Percentiles rank a stretch among this genome's conserved stretches.
These are phyloP conservation scores for Taiozyma sp. DNA, from an alignment of 1,139 yeast genomes.

Conservation along the genomic window DNA sequence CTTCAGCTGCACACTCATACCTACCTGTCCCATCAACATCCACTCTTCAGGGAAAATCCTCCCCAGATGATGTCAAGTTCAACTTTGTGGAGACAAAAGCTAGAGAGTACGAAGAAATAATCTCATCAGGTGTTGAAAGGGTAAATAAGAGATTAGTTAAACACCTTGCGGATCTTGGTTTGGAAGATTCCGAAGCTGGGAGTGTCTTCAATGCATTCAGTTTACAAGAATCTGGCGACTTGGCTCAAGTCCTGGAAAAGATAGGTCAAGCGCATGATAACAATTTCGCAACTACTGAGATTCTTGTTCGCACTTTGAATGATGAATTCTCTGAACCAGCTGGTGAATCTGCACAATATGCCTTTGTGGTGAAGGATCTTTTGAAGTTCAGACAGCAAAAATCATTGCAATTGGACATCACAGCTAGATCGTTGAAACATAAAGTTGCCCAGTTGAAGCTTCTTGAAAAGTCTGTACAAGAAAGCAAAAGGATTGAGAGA, in stretches of 20 bases:
- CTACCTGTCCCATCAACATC: conserved; percentile 56
- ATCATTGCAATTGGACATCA: conserved; percentile 52
- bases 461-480: conserved; percentile 34
- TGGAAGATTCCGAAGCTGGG: conserved; percentile 38
- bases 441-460: conserved; percentile 43
- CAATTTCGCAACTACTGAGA: conserved; percentile 55
- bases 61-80: conserved; percentile 32
- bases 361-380: conserved; percentile 57
- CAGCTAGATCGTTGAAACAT: conserved; percentile 48
- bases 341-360: conserved; percentile 76
- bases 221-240: conserved; percentile 42
- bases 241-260: conserved; percentile 52
- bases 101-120: conserved; percentile 45
- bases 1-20: conserved; percentile 46
- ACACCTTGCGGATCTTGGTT: conserved; percentile 56
- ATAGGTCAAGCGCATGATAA: conserved; percentile 77
- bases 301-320: conserved; percentile 54
- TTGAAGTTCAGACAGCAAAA: conserved; percentile 65
- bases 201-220: conserved; percentile 53
- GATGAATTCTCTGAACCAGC: conserved; percentile 73
- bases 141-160: conserved; percentile 60
- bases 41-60: conserved; percentile 20
- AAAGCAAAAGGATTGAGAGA: conserved; percentile 26
- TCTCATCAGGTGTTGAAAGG: conserved; percentile 51
- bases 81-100: conserved; percentile 40